Percentiles rank a stretch among this genome's conserved stretches.
These are phyloP conservation scores for Lichtheimia corymbifera DNA, from an alignment of 371 early-diverging fungal species.

Conservation along the genomic window DNA sequence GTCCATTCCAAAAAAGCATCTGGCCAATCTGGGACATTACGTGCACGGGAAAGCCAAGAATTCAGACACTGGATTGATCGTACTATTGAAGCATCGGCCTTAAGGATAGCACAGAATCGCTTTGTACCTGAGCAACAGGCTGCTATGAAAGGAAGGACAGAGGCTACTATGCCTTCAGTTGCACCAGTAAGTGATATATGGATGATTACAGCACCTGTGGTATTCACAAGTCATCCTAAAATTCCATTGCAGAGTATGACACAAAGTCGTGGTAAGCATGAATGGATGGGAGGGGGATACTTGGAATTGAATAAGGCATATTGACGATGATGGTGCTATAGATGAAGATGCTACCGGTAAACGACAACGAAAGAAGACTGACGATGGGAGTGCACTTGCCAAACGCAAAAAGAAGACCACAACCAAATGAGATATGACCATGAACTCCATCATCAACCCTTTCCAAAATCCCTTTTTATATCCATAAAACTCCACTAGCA, in stretches of 20 bases:
- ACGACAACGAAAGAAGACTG: slow-evolving; percentile 23
- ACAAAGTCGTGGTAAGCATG: no score
- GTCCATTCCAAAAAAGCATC: no score
- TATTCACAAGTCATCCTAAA: background rate
- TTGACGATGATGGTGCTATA: background rate
- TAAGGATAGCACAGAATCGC: slow-evolving; percentile 31
- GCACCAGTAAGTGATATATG: background rate
- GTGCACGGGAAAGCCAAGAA: slow-evolving; percentile 47
- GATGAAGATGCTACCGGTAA: slow-evolving; percentile 17
- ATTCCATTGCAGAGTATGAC: background rate
- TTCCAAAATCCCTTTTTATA: no score
- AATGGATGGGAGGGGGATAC: background rate
- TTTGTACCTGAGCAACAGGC: slow-evolving; percentile 21
- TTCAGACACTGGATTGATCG: slow-evolving; percentile 48
- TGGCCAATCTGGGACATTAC: slow-evolving; percentile 18
- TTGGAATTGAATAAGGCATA: background rate
- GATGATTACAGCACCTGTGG: no score
- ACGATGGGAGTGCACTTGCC: slow-evolving; percentile 6
- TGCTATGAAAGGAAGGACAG: background rate
- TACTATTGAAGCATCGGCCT: slow-evolving; percentile 45
- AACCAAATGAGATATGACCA: background rate
- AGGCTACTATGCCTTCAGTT: background rate
- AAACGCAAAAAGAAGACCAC: slow-evolving; percentile 23
- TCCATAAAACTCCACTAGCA: no score
- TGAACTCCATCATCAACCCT: no score